Percentiles rank a stretch among this genome's conserved stretches.
Conservation (phyloP, 1,284 basidiomycete genomes). For the Tausonia pullulans region DNA sequence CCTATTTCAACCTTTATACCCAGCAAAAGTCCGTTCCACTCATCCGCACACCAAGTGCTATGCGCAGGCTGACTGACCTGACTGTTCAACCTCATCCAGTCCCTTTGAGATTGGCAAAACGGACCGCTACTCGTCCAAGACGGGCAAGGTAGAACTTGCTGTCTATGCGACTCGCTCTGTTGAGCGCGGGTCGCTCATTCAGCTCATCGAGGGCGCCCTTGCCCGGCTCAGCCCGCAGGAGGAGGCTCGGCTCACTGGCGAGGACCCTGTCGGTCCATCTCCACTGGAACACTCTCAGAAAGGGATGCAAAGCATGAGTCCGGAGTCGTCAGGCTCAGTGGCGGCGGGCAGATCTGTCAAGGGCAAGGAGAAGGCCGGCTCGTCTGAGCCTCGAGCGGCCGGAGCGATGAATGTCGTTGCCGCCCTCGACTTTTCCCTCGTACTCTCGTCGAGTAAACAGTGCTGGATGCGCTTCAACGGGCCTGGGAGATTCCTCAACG, state of each 20-base stretch:
- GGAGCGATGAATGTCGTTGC: not conserved
- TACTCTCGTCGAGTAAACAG: not conserved
- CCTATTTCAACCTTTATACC: not conserved
- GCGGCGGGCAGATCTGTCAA: not conserved
- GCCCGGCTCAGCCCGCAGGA: not conserved
- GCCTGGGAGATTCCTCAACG: not conserved
- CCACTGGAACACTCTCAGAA: not conserved
- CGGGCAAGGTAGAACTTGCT: constrained; percentile 4
- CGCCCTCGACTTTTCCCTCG: not conserved
- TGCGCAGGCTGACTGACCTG: too few relatives aligned
- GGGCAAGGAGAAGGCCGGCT: not conserved
- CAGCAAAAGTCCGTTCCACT: not conserved
- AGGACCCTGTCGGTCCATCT: not conserved
- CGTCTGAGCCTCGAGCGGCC: not conserved
- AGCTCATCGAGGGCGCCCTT: not conserved
- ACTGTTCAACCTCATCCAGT: not conserved
- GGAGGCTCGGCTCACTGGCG: not conserved
- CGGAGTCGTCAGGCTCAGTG: not conserved
- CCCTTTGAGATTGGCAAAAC: constrained; percentile 2
- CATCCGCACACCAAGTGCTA: too few relatives aligned
- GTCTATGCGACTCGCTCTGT: not conserved
- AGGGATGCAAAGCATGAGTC: not conserved
- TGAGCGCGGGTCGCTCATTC: not conserved
- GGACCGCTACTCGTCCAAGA: not conserved
- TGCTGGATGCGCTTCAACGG: not conserved